phyloP scores from a whole-genome alignment of 2,329 filamentous ascomycete species.

The Fusarium mexicanum region DNA sequence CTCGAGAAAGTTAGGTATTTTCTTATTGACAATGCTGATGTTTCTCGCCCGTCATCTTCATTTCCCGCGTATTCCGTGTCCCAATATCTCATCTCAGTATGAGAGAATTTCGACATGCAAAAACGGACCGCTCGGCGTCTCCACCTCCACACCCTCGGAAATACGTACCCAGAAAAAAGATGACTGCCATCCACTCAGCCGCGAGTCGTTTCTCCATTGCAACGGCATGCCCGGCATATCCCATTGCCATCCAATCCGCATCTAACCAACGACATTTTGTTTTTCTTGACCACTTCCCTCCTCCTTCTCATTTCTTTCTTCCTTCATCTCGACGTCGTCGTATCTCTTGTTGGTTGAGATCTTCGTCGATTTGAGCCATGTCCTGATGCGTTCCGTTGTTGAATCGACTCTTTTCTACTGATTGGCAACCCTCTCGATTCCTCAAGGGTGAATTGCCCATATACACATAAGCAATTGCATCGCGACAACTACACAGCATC shows the following conservation, averaged over 20 bases:
- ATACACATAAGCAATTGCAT: slow-evolving; percentile 3
- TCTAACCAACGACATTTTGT: slow-evolving; percentile 22
- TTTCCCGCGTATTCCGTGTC: slow-evolving; percentile 1
- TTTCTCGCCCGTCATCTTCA: neutral
- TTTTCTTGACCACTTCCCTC: slow-evolving; percentile 20
- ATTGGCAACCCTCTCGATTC: slow-evolving; percentile 13
- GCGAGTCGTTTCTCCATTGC: slow-evolving; percentile 39
- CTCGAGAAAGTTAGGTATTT: no score
- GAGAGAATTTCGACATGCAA: slow-evolving; percentile 40
- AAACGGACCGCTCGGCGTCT: slow-evolving; percentile 42
- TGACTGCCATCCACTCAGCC: slow-evolving; percentile 34
- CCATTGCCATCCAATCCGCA: slow-evolving; percentile 16
- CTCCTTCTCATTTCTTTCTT: neutral
- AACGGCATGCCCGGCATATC: slow-evolving; percentile 41
- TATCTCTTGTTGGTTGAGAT: slow-evolving; percentile 28
- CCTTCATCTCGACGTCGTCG: slow-evolving; percentile 25
- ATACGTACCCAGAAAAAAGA: slow-evolving; percentile 37
- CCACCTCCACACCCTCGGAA: slow-evolving; percentile 41
- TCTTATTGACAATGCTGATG: no score
- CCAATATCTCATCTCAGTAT: slow-evolving; percentile 12
- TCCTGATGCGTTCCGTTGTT: slow-evolving; percentile 12
- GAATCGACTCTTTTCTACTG: slow-evolving; percentile 14
- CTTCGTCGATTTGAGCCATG: slow-evolving; percentile 37
- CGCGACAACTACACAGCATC: slow-evolving; percentile 2
- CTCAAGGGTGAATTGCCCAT: slow-evolving; percentile 8